Conservation (phyloP, 2,329 filamentous ascomycete species). For the Sphaerostilbella broomeana region DNA sequence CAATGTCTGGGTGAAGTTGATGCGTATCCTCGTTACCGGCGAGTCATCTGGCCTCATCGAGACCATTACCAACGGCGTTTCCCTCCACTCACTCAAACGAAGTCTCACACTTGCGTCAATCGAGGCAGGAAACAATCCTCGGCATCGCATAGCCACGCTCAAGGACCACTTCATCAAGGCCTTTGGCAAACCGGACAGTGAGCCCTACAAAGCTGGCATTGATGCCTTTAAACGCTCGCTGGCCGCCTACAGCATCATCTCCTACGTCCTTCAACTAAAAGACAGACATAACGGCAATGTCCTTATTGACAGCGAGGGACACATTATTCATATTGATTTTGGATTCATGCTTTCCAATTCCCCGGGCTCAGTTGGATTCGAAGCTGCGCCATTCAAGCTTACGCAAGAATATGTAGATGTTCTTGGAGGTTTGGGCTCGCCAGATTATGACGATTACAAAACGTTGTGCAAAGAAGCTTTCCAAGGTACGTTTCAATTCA, state of each 20-base stretch:
- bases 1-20: slow-evolving; percentile 81
- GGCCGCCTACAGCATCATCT: slow-evolving; percentile 79
- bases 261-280: slow-evolving; percentile 77
- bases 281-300: slow-evolving; percentile 84
- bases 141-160: slow-evolving; percentile 70
- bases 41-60: slow-evolving; percentile 80
- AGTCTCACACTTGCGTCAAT: slow-evolving; percentile 71
- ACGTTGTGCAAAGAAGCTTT: slow-evolving; percentile 76
- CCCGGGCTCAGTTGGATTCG: slow-evolving; percentile 75
- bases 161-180: slow-evolving; percentile 77
- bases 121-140: slow-evolving; percentile 64
- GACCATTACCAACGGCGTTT: slow-evolving; percentile 83
- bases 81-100: slow-evolving; percentile 77
- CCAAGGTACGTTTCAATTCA: slow-evolving; percentile 60
- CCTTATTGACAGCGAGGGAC: slow-evolving; percentile 75
- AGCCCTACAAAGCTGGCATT: slow-evolving; percentile 63
- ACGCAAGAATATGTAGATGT: slow-evolving; percentile 84
- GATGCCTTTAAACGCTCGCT: slow-evolving; percentile 77
- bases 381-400: slow-evolving; percentile 80
- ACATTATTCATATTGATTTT: slow-evolving; percentile 85
- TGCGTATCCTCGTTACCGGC: slow-evolving; percentile 80
- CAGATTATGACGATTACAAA: slow-evolving; percentile 70
- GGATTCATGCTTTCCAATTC: slow-evolving; percentile 87
- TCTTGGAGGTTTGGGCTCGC: slow-evolving; percentile 63
- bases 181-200: slow-evolving; percentile 64